A percentile compares a stretch with the other conserved stretches of the same genome.
Conservation (phyloP, 176 grass and related monocot species). For the Luzula sylvatica region DNA sequence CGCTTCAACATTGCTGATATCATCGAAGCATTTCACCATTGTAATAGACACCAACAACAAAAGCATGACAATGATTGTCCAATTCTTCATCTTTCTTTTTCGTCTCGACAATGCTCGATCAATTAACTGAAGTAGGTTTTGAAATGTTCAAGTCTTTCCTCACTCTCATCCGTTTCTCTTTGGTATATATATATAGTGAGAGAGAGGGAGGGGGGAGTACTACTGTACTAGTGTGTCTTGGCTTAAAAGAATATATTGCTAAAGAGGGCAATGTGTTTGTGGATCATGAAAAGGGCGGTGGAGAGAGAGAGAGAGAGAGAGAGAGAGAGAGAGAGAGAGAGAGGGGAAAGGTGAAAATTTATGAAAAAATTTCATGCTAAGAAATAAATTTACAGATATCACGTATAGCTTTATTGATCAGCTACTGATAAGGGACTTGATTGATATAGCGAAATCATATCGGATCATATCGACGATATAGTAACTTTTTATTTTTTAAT, state of each 20-base stretch:
- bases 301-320: no score
- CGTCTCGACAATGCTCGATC: background rate
- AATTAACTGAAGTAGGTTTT: background rate
- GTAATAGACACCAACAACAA: slow-evolving; percentile 9
- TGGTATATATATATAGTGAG: slow-evolving; percentile 7
- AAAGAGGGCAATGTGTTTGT: slow-evolving; percentile 20
- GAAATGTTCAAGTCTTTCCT: background rate
- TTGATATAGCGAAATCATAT: no score
- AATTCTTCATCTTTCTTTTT: background rate
- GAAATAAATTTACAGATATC: no score
- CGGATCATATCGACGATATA: no score
- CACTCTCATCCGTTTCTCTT: background rate
- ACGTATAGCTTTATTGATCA: no score
- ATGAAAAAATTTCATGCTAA: background rate
- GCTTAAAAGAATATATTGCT: slow-evolving; percentile 34
- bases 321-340: no score
- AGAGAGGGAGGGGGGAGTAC: background rate
- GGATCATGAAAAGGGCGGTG: slow-evolving; percentile 1
- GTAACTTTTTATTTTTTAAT: no score
- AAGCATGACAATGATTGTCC: slow-evolving; percentile 5
- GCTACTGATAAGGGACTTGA: no score
- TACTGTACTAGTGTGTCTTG: slow-evolving; percentile 25
- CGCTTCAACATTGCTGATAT: slow-evolving; percentile 4
- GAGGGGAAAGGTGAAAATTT: background rate
- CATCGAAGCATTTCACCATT: background rate